Conservation (phyloP, 257 asterid species). For the Ajuga chamaepitys region DNA sequence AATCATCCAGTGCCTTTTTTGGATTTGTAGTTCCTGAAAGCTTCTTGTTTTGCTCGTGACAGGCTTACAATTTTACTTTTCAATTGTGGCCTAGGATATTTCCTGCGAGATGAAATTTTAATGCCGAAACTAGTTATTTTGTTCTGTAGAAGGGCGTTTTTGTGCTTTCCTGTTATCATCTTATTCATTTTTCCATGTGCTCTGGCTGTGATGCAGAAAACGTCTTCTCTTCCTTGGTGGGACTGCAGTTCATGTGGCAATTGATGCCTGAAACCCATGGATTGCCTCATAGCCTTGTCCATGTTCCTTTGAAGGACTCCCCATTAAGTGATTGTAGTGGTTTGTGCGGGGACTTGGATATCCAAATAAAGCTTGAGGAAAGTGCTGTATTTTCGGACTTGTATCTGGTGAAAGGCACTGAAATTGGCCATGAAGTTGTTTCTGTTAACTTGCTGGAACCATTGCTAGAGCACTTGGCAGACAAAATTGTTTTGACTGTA, state of each 20-base stretch:
- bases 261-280: conserved; percentile 61
- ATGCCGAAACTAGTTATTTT: conserved; percentile 5
- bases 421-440: conserved; percentile 84
- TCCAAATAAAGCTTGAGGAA: conserved; percentile 78
- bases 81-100: neutral
- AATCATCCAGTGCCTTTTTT: neutral
- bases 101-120: neutral
- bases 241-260: conserved; percentile 75
- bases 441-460: conserved; percentile 73
- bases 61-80: neutral
- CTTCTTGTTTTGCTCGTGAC: neutral
- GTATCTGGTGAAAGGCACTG: conserved; percentile 75
- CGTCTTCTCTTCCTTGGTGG: conserved; percentile 86
- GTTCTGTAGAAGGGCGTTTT: neutral
- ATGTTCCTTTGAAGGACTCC: conserved; percentile 83
- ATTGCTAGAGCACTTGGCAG: conserved; percentile 44
- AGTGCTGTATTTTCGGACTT: conserved; percentile 80
- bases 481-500: conserved; percentile 70
- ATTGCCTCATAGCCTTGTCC: conserved; percentile 62
- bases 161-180: neutral
- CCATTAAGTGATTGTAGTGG: conserved; percentile 92
- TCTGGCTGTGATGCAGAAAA: conserved; percentile 52
- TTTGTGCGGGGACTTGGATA: conserved; percentile 79
- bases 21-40: neutral
- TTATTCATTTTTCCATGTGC: conserved; percentile 2